Evolutionary conservation across 495 filamentous ascomycete genomes (phyloP).

Genomic region (Apodospora peruviana): DNA sequence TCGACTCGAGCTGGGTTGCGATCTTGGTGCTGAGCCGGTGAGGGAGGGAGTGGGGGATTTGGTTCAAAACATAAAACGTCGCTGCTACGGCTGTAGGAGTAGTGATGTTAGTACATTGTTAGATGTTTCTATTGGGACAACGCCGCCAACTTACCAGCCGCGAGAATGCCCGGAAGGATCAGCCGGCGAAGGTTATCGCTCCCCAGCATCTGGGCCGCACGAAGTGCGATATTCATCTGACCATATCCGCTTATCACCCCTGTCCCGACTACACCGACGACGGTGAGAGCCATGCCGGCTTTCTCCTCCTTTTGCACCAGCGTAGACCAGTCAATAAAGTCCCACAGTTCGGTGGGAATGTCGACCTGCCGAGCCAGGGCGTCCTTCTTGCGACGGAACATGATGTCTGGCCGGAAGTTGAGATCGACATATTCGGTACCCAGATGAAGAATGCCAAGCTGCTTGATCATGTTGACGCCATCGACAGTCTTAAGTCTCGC

Average conservation of each 20-base stretch:
- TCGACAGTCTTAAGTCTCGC: conserved; percentile 71
- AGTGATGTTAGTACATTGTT: conserved; percentile 7
- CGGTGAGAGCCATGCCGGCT: conserved; percentile 85
- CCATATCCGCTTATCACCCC: conserved; percentile 75
- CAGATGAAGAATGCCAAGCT: conserved; percentile 80
- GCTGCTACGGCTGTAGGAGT: conserved; percentile 58
- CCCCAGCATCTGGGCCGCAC: conserved; percentile 74
- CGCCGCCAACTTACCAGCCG: conserved; percentile 58
- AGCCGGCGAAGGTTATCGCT: conserved; percentile 74
- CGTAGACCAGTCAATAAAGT: conserved; percentile 83
- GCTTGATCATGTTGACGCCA: conserved; percentile 83
- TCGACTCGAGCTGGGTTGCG: conserved; percentile 62
- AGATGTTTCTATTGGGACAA: neutral
- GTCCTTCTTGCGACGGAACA: conserved; percentile 83
- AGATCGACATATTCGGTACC: conserved; percentile 79
- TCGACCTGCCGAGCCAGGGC: conserved; percentile 77
- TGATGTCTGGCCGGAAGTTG: conserved; percentile 80
- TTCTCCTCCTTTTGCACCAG: conserved; percentile 92
- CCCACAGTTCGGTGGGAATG: conserved; percentile 78
- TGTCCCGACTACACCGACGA: conserved; percentile 78
- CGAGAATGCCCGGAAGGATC: conserved; percentile 71
- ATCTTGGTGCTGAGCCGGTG: conserved; percentile 83
- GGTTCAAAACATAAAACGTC: conserved; percentile 70
- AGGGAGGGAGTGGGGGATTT: conserved; percentile 84
- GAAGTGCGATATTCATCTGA: conserved; percentile 84